A percentile compares a stretch with the other conserved stretches of the same genome.
These are phyloP conservation scores for Clonostachys rhizophaga DNA, from an alignment of 2,329 filamentous ascomycete species.

Conservation along the genomic window DNA sequence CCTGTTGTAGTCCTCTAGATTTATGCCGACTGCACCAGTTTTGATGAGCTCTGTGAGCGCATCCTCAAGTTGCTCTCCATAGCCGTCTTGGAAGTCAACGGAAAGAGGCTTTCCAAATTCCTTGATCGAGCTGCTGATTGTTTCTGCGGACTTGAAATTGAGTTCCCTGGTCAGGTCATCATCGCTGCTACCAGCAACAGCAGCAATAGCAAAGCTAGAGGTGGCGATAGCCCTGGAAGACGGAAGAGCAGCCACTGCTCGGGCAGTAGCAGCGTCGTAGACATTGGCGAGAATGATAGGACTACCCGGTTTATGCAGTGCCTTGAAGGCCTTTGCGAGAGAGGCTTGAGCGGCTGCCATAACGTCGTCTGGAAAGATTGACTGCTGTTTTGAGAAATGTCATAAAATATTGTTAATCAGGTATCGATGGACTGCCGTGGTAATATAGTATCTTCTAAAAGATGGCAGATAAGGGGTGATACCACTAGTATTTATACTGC, in stretches of 20 bases:
- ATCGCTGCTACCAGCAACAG: slow-evolving; percentile 35
- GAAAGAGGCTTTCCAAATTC: slow-evolving; percentile 41
- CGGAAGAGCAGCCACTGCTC: slow-evolving; percentile 36
- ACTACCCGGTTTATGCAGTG: slow-evolving; percentile 42
- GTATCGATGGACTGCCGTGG: too few species aligned
- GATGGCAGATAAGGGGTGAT: too few species aligned
- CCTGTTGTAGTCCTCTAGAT: slow-evolving; percentile 45
- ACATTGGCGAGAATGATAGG: slow-evolving; percentile 52
- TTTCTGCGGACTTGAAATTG: slow-evolving; percentile 41
- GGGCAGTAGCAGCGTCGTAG: slow-evolving; percentile 46
- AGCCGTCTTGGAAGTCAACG: slow-evolving; percentile 58
- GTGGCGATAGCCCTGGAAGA: slow-evolving; percentile 36
- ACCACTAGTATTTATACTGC: too few species aligned
- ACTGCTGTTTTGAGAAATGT: too few species aligned
- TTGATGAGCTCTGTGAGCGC: slow-evolving; percentile 37
- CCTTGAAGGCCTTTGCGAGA: slow-evolving; percentile 26
- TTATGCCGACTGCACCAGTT: slow-evolving; percentile 49
- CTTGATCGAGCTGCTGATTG: slow-evolving; percentile 35
- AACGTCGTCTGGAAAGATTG: too few species aligned
- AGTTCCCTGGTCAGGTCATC: slow-evolving; percentile 42
- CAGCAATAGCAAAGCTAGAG: slow-evolving; percentile 46
- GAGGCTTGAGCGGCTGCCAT: background rate
- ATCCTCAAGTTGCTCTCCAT: slow-evolving; percentile 38
- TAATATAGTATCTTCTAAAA: too few species aligned
- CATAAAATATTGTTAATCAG: too few species aligned